Base-by-base conservation (phyloP, 2,329 filamentous ascomycete genomes). In the Didymella lethalis region DNA sequence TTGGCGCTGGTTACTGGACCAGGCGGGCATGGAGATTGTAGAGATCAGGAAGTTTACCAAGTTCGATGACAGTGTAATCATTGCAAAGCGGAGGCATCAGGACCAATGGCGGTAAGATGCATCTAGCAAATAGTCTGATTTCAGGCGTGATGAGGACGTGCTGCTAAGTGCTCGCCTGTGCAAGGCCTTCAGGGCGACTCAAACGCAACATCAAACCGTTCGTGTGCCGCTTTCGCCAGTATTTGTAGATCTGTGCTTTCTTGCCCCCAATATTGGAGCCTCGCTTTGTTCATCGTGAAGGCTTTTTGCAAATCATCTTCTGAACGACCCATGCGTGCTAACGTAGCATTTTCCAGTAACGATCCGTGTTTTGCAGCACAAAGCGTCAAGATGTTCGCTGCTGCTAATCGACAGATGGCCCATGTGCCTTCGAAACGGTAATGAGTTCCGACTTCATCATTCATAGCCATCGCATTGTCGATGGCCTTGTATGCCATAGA, bases 1-100 rank as follows among this genome's bases (percentile, higher is more conserved):
- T 11, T 68, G 65, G 65, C 31, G 48, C 1, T 48, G 43, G 23
- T 11, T 68, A 26, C 6, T 68, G 0, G 50, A 51, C 4, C 49
- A 61, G 47, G 65, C 60, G 7, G 64, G 61, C 4, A 23, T 68
- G 48, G 49, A 54, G 34, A 20, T 65, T 12, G 51, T 58, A 14
- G 59, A 57, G 20, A 54, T 68, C 5, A 28, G 56, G 23, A 57
- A 36, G 25, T 53, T 28, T 3, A 45, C 40, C 18, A 40, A 46
- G 16, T 55, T 55, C 2, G 40, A 36, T 7, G 59, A 62, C 11
- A 57, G 61, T 4, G 48, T 64, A 3, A 58, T 67, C 2, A 49
- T 59, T 10, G 46, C 41, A 2, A 54, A 47, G 41, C 16, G 56
- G n/a, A n/a, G 56, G 7, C 26, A 25, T 16, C 56, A 59, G 23